phyloP scores from a whole-genome alignment of 352 stramenopile species.

The Phytophthora capsici region DNA sequence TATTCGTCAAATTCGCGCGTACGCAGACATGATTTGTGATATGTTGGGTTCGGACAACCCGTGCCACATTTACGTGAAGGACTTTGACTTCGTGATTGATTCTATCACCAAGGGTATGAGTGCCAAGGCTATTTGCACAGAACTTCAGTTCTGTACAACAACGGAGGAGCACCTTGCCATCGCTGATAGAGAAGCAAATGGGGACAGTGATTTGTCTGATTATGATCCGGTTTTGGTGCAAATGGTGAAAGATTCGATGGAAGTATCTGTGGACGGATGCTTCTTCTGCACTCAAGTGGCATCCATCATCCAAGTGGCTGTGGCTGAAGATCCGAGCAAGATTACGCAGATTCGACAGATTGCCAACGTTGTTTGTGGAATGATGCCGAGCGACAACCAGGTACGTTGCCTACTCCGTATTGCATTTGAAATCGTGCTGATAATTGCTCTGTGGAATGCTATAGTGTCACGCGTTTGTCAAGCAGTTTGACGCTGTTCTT shows the following conservation, averaged over 20 bases:
- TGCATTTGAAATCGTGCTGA: conserved; percentile 2
- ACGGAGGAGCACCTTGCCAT: conserved; percentile 8
- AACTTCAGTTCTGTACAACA: conserved; percentile 62
- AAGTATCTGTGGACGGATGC: conserved; percentile 48
- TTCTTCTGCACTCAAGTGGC: conserved; percentile 81
- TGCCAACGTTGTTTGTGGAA: conserved; percentile 64
- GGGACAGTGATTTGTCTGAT: conserved; percentile 19
- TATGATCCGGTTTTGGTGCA: conserved; percentile 40
- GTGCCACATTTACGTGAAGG: conserved; percentile 73
- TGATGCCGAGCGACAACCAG: conserved; percentile 66
- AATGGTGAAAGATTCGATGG: conserved; percentile 46
- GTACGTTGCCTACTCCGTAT: conserved; percentile 27
- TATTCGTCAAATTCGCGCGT: conserved; percentile 61
- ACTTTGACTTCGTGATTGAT: conserved; percentile 74
- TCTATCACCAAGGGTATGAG: conserved; percentile 68
- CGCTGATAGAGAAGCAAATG: conserved; percentile 17
- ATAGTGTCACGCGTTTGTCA: conserved; percentile 70
- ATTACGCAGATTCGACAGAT: conserved; percentile 68
- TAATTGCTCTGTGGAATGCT: conserved; percentile 16
- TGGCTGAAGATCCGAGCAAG: conserved; percentile 60
- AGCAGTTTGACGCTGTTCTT: conserved; percentile 65
- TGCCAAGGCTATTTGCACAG: conserved; percentile 63
- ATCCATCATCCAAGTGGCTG: conserved; percentile 54
- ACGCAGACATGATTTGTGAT: conserved; percentile 79
- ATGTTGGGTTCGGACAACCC: conserved; percentile 66